phyloP scores from a whole-genome alignment of 78 protist genomes.

The Tieghemostelium lacteum region DNA sequence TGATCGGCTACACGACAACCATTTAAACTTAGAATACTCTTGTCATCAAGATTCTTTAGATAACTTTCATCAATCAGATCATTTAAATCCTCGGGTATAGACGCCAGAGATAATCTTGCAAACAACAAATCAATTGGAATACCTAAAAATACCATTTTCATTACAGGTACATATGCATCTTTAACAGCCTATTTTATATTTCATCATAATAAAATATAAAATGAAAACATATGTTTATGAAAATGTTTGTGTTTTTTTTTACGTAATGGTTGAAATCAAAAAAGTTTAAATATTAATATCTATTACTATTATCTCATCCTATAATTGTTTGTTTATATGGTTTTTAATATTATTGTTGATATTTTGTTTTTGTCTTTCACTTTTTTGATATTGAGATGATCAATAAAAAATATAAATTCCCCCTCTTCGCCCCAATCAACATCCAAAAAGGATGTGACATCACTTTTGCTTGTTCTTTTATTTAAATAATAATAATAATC shows the following conservation, averaged over 20 bases:
- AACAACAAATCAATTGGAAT: constrained; percentile 94
- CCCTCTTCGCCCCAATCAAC: too few relatives aligned
- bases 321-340: too few relatives aligned
- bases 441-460: too few relatives aligned
- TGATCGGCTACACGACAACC: constrained; percentile 95
- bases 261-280: too few relatives aligned
- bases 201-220: not conserved
- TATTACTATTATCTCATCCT: too few relatives aligned
- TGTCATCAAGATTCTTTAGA: constrained; percentile 85
- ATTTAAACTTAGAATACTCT: constrained; percentile 77
- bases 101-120: constrained; percentile 80
- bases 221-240: not conserved
- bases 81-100: constrained; percentile 86
- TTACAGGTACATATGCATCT: constrained; percentile 96
- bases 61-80: constrained; percentile 75
- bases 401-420: too few relatives aligned
- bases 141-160: constrained; percentile 91
- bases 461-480: too few relatives aligned
- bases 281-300: too few relatives aligned
- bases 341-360: too few relatives aligned
- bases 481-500: constrained; percentile 17
- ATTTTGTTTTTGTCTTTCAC: too few relatives aligned
- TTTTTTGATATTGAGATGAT: too few relatives aligned
- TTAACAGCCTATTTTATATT: constrained; percentile 73
- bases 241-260: too few relatives aligned